Evolutionary conservation across 495 filamentous ascomycete species (phyloP).

Genomic region (Aeminium ludgeri): DNA sequence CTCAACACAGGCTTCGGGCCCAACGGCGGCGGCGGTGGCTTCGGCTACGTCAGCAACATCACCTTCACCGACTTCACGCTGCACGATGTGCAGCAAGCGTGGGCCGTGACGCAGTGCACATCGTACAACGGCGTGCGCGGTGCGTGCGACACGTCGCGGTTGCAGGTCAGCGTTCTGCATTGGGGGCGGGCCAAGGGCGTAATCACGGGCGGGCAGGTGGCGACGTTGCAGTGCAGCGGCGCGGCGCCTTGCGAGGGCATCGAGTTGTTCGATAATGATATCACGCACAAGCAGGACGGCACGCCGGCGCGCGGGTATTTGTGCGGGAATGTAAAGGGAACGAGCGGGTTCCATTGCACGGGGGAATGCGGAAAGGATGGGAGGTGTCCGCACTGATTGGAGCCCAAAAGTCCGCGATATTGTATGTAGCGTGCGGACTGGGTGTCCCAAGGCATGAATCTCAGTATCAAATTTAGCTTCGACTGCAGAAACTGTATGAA

Average conservation of each 20-base stretch:
- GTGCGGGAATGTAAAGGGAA: no score
- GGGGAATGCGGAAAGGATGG: no score
- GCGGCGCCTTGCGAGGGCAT: background rate
- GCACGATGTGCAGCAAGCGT: background rate
- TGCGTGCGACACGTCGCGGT: background rate
- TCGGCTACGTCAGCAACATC: background rate
- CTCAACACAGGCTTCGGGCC: constrained; percentile 30
- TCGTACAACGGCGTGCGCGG: background rate
- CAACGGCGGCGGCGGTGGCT: constrained; percentile 30
- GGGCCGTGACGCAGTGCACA: background rate
- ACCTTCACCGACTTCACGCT: background rate
- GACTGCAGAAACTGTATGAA: no score
- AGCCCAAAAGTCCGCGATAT: no score
- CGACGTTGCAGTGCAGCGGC: background rate
- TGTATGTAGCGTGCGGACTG: no score
- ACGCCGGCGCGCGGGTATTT: no score
- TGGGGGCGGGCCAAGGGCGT: background rate
- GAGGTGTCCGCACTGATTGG: no score
- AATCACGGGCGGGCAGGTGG: background rate
- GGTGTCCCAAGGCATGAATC: no score
- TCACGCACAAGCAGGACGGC: background rate
- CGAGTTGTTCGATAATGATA: background rate
- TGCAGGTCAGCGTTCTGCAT: background rate
- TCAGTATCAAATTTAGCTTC: no score
- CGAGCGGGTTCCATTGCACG: no score